Conservation (phyloP, 257 asterid genomes). For the Salvia hispanica region DNA sequence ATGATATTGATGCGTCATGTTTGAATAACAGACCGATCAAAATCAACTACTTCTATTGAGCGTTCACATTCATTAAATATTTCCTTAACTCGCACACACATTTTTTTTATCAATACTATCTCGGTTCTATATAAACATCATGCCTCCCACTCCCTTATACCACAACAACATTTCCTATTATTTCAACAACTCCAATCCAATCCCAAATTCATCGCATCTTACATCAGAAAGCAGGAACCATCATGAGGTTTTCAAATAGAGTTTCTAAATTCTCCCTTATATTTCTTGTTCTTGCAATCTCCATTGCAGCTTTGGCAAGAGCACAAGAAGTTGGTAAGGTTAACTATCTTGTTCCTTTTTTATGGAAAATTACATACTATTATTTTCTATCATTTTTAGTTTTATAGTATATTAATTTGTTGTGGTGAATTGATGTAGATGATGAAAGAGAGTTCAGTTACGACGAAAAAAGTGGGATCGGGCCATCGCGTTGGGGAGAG, state of each 20-base stretch:
- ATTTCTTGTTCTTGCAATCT: constrained; percentile 25
- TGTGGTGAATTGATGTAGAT: constrained; percentile 39
- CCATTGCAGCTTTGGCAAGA: constrained; percentile 30
- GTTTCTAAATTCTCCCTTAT: constrained; percentile 21
- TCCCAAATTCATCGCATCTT: background rate
- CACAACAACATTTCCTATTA: background rate
- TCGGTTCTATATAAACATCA: constrained; percentile 12
- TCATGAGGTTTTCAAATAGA: constrained; percentile 16
- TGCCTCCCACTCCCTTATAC: background rate
- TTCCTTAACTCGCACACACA: background rate
- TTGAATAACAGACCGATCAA: constrained; percentile 14
- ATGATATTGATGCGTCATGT: background rate
- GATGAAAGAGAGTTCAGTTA: constrained; percentile 77
- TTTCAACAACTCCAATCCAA: background rate
- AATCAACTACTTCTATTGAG: constrained; percentile 13
- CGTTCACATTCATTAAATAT: constrained; percentile 26
- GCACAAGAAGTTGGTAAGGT: constrained; percentile 57
- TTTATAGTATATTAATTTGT: background rate
- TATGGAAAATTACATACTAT: too few relatives aligned
- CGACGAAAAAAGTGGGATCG: constrained; percentile 42
- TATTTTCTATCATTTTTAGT: too few relatives aligned
- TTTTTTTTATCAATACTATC: background rate
- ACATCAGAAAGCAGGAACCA: background rate
- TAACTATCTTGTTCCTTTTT: background rate
- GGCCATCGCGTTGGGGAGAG: constrained; percentile 73